Base-by-base conservation (phyloP, 257 asterid species). In the Solanum bukasovii region DNA sequence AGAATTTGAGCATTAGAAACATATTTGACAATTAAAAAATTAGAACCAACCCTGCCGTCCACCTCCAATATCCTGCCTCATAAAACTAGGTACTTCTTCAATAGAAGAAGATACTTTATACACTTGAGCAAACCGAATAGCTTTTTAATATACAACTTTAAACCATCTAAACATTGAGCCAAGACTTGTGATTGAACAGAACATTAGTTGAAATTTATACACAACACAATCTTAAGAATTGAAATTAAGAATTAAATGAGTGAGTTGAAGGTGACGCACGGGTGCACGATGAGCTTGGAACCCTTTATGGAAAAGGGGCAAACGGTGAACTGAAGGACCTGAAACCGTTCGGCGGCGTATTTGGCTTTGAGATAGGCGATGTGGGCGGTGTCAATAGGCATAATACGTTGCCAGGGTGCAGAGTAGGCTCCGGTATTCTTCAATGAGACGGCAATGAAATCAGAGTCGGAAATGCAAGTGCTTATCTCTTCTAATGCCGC, bases 371-470 rank as follows among this genome's bases (percentile, higher is more conserved):
- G 86, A 87, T 97, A 97, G 16, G 96, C 97, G 52, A 93, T 91
- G 70, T 93, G 95, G 27, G 92, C 90, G 81, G 96, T 93, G 91
- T 97, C 99, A 85, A 97, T 87, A 9, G 98, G 95, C 61, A 94
- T 94, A 49, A 89, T 70, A 84, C 88, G 94, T 37, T 95, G 98
- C 99, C 99, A 97, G 49, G 95, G 92, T 70, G 94, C 93, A 61
- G 97, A 94, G 92, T 91, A 92, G 87, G 92, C 93, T 85, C 99
- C 99, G 86, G 98, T 96, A 87, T 88, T 94, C 92, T 95, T 93
- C 92, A 94, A 65, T 70, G 97, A 94, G 59, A 90, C 89, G 14
- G 97, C 95, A 33, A 94, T 75, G 90, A 89, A 96, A 87, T 96
- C 94, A 89, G 97, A 94, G 59, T 82, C 87, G 88, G 37, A 65